Evolutionary conservation across 441 rosid species (phyloP), one percentile per base, ranked within the genome.

Genomic region (Adansonia gregorii): DNA sequence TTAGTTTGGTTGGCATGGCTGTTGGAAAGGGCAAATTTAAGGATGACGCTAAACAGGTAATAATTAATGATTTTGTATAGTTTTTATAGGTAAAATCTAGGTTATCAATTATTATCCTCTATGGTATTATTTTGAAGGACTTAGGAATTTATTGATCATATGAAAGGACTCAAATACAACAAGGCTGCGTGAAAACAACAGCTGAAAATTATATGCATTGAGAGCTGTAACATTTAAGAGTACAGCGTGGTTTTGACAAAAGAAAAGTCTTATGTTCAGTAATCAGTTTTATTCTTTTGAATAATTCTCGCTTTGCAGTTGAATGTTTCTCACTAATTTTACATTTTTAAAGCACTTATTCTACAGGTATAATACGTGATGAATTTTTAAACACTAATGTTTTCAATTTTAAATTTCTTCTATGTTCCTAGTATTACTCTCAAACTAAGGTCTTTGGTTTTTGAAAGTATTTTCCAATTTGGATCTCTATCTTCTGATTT

Each of bases 21-120:
- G 88, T 87, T 81, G 92, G 92, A 74, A 84, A 86, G 76, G 82
- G 86, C 67, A 86, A 82, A 58, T 83, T 89, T 61, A 78, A 83
- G 82, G 81, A 83, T 49, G 90, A 89, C 22, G 87, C 86, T 61
- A 82, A 86, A 52, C 86, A 83, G 92, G 92, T 87, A 78, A 73
- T 39, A 24, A 63, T 76, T n/a, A 49, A 43, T 45, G 49, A 59
- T 63, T 45, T 68, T 71, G 35, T 68, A 45, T 56, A 46, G 14
- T 20, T 17, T 78, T 67, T 55, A 59, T 48, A 17, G 7, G 24
- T 19, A 24, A 41, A 56, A 51, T 51, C 22, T 46, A 22, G 41
- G 17, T 10, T 76, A 45, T 12, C 45, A 45, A 65, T 65, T 39
- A 45, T 67, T 20, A 67, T 49, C 27, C 52, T 74, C 51, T 49